Conservation (phyloP, 2,329 filamentous ascomycete genomes). For the Aspergillus sp. region DNA sequence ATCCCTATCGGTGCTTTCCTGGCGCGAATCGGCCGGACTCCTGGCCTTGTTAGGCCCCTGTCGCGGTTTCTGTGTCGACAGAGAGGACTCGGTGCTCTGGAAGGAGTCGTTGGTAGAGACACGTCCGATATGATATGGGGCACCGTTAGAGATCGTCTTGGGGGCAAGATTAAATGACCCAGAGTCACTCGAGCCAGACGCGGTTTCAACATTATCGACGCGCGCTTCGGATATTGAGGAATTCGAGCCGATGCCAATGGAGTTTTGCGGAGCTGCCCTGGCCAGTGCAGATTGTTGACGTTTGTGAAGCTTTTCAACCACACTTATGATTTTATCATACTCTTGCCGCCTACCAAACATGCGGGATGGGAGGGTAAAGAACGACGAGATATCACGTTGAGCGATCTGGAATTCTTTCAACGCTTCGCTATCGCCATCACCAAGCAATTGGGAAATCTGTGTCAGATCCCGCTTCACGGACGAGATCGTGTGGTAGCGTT, state of each 20-base stretch:
- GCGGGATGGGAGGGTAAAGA: constrained; percentile 72
- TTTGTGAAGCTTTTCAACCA: constrained; percentile 68
- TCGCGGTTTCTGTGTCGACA: constrained; percentile 22
- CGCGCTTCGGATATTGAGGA: constrained; percentile 46
- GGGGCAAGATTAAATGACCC: constrained; percentile 35
- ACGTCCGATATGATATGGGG: constrained; percentile 18
- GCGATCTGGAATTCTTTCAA: constrained; percentile 68
- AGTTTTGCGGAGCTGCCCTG: constrained; percentile 21
- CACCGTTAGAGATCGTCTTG: constrained; percentile 29
- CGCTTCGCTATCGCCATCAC: constrained; percentile 61
- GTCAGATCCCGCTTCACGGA: constrained; percentile 74
- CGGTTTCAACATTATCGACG: constrained; percentile 38
- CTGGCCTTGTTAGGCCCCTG: constrained; percentile 20
- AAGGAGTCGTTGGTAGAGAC: constrained; percentile 27
- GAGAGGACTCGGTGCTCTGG: constrained; percentile 25
- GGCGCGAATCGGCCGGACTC: constrained; percentile 29
- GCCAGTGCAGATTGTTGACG: constrained; percentile 43
- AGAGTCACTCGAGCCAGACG: constrained; percentile 48
- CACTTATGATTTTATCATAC: constrained; percentile 56
- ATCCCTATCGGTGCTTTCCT: constrained; percentile 30
- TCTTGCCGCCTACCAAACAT: constrained; percentile 75
- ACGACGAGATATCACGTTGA: constrained; percentile 80
- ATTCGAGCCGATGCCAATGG: constrained; percentile 42
- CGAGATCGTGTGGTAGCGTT: constrained; percentile 81
- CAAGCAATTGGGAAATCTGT: constrained; percentile 63